Conservation (phyloP, 2,329 filamentous ascomycete genomes). For the Xylaria sp. region DNA sequence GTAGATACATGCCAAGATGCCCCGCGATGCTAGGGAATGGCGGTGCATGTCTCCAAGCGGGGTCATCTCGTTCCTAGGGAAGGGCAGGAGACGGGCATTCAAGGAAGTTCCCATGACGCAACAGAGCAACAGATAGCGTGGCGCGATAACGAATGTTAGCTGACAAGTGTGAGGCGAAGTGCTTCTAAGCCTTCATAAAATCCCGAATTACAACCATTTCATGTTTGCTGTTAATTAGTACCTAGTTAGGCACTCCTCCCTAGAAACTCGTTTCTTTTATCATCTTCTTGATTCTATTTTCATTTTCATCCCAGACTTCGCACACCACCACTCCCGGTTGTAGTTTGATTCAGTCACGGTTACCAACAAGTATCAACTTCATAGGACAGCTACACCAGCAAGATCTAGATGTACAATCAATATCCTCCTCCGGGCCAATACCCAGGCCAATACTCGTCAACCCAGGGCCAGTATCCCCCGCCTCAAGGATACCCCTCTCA, state of each 20-base stretch:
- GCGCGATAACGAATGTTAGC: slow-evolving; percentile 19
- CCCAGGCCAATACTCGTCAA: slow-evolving; percentile 44
- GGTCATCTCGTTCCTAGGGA: neutral
- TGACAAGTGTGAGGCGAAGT: slow-evolving; percentile 28
- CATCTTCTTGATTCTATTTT: neutral
- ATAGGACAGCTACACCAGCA: neutral
- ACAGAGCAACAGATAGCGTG: slow-evolving; percentile 20
- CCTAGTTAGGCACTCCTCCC: slow-evolving; percentile 5
- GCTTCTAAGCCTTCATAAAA: slow-evolving; percentile 18
- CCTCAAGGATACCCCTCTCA: slow-evolving; percentile 40
- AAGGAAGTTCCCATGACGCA: slow-evolving; percentile 28
- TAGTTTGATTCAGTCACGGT: neutral
- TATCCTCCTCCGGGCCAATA: slow-evolving; percentile 43
- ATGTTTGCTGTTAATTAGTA: neutral
- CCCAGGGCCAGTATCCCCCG: slow-evolving; percentile 46
- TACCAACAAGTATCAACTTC: neutral
- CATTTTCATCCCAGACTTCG: neutral
- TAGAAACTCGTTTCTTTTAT: slow-evolving; percentile 4
- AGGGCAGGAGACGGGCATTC: neutral
- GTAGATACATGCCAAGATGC: slow-evolving; percentile 16
- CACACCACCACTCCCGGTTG: neutral
- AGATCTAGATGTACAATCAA: slow-evolving; percentile 36
- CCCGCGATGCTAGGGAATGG: slow-evolving; percentile 8
- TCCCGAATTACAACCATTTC: neutral
- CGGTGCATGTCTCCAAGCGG: slow-evolving; percentile 13